Evolutionary conservation across 345 rosid genomes (phyloP).

Genomic region (Rhodamnia argentea): DNA sequence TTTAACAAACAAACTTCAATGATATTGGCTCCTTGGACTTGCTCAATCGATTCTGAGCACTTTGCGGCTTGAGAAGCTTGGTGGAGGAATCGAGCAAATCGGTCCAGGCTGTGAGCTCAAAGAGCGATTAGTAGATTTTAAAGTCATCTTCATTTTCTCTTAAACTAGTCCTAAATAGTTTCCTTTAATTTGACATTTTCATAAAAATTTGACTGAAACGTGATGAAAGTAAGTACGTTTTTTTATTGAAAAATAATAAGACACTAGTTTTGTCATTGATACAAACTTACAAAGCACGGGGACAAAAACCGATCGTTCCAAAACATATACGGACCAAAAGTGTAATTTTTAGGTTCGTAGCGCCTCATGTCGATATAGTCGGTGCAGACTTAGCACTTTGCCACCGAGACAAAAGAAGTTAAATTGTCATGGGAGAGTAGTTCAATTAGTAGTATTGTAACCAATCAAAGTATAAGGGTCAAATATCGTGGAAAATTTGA

Average conservation of each 20-base stretch:
- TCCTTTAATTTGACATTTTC: background rate
- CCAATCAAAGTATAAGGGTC: background rate
- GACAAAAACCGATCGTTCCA: background rate
- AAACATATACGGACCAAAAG: background rate
- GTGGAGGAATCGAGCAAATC: too few species aligned
- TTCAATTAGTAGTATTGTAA: background rate
- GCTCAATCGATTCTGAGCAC: too few species aligned
- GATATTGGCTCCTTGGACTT: too few species aligned
- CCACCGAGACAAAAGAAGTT: background rate
- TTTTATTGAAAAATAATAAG: background rate
- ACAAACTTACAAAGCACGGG: background rate
- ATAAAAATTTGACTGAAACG: background rate
- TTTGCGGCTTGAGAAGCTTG: too few species aligned
- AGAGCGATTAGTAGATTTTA: background rate
- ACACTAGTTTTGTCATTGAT: background rate
- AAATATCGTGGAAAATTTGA: background rate
- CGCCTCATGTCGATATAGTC: background rate
- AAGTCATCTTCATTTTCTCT: background rate
- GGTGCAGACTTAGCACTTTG: background rate
- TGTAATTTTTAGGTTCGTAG: background rate
- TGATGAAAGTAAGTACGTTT: background rate
- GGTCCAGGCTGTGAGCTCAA: too few species aligned
- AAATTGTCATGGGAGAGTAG: background rate
- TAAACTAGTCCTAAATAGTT: background rate
- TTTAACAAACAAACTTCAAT: too few species aligned